These are phyloP conservation scores for Camillea tinctor DNA, from an alignment of 2,329 filamentous ascomycete genomes.

Conservation along the genomic window DNA sequence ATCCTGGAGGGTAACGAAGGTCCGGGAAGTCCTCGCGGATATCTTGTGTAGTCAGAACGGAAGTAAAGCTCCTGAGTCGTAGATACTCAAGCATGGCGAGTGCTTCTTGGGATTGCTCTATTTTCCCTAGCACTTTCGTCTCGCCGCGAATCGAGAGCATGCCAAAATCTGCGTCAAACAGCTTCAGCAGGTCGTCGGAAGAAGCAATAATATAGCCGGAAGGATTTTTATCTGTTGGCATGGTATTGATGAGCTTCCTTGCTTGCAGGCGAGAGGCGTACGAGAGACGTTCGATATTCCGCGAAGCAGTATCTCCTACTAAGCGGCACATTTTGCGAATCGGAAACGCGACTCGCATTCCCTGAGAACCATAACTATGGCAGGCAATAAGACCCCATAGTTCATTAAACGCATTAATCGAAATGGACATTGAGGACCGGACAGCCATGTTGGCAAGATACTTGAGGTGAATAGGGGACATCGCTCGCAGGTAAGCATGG, in stretches of 20 bases:
- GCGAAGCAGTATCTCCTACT: conserved; percentile 79
- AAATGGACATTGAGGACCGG: conserved; percentile 92
- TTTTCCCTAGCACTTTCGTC: conserved; percentile 76
- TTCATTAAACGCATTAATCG: conserved; percentile 81
- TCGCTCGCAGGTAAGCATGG: conserved; percentile 80
- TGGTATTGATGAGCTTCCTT: conserved; percentile 83
- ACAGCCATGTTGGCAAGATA: conserved; percentile 88
- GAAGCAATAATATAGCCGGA: conserved; percentile 89
- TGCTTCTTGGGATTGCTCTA: conserved; percentile 77
- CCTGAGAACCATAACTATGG: conserved; percentile 72
- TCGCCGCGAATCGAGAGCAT: conserved; percentile 83
- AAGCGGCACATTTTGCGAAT: conserved; percentile 90
- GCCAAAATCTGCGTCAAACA: conserved; percentile 87
- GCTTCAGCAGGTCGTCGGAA: conserved; percentile 76
- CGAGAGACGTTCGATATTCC: conserved; percentile 84
- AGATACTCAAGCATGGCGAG: conserved; percentile 83
- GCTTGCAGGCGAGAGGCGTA: conserved; percentile 84
- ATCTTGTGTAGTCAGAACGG: conserved; percentile 77
- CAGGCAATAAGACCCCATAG: conserved; percentile 88
- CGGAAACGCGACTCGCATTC: conserved; percentile 90
- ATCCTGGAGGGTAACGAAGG: conserved; percentile 74
- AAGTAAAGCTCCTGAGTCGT: conserved; percentile 69
- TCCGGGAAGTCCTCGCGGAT: conserved; percentile 77
- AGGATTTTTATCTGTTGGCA: conserved; percentile 76
- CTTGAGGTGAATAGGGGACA: conserved; percentile 87